phyloP scores from a whole-genome alignment of 2,329 filamentous ascomycete genomes.

The Colletotrichum sp. region DNA sequence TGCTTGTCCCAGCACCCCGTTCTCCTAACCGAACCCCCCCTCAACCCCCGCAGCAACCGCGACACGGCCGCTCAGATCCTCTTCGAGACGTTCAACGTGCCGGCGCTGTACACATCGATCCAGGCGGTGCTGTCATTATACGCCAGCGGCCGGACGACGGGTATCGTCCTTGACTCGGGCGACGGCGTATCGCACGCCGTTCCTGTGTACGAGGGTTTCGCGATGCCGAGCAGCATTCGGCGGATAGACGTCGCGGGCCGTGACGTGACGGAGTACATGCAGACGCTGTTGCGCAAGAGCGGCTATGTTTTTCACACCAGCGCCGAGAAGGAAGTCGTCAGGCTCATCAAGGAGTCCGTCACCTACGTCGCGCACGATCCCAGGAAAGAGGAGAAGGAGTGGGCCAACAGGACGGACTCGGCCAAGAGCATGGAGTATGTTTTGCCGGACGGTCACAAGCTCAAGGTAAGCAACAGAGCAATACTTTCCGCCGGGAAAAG shows the following conservation, averaged over 20 bases:
- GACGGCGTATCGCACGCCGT: slow-evolving; percentile 98
- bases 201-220: slow-evolving; percentile 96
- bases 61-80: slow-evolving; percentile 97
- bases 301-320: slow-evolving; percentile 97
- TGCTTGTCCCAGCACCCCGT: slow-evolving; percentile 76
- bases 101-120: slow-evolving; percentile 94
- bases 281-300: slow-evolving; percentile 87
- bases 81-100: slow-evolving; percentile 98
- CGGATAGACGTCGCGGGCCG: slow-evolving; percentile 95
- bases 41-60: slow-evolving; percentile 94
- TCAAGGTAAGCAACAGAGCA: slow-evolving; percentile 67
- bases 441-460: slow-evolving; percentile 89
- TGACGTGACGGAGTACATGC: slow-evolving; percentile 95
- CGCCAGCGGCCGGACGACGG: slow-evolving; percentile 93
- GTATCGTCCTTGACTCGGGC: slow-evolving; percentile 92
- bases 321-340: slow-evolving; percentile 98
- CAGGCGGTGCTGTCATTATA: slow-evolving; percentile 97
- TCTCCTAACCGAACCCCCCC: slow-evolving; percentile 90
- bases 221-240: slow-evolving; percentile 93
- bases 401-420: slow-evolving; percentile 76
- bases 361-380: slow-evolving; percentile 92
- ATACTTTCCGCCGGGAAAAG: neutral
- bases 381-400: slow-evolving; percentile 95
- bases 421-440: slow-evolving; percentile 85
- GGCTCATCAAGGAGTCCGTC: slow-evolving; percentile 94